Evolutionary conservation across 2,329 filamentous ascomycete species (phyloP).

Genomic region (Tolypocladium pustulatum): DNA sequence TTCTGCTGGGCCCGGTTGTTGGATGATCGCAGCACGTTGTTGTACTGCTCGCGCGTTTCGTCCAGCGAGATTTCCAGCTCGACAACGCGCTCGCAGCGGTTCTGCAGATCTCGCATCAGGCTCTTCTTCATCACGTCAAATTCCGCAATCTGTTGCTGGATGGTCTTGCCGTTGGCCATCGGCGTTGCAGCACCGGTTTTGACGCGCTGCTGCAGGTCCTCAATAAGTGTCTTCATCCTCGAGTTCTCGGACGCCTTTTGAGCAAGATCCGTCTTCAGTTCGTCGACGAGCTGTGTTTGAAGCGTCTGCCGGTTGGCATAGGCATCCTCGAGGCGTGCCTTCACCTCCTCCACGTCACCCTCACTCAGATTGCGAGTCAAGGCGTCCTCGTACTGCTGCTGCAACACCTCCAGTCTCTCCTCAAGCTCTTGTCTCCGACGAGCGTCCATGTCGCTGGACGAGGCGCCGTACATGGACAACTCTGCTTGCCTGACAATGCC

Average conservation of each 20-base stretch:
- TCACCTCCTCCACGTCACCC: conserved; percentile 74
- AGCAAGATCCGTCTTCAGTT: conserved; percentile 64
- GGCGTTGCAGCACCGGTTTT: conserved; percentile 50
- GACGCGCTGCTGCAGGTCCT: conserved; percentile 65
- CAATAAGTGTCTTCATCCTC: conserved; percentile 69
- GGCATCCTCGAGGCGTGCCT: conserved; percentile 64
- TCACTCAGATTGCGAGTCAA: conserved; percentile 70
- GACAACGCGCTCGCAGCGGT: conserved; percentile 94
- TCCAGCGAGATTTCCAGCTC: conserved; percentile 97
- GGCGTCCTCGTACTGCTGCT: conserved; percentile 76
- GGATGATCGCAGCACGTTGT: conserved; percentile 90
- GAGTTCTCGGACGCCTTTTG: conserved; percentile 74
- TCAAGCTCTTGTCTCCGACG: conserved; percentile 69
- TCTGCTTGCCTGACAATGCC: conserved; percentile 89
- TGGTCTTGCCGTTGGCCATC: conserved; percentile 75
- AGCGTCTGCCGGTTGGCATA: conserved; percentile 66
- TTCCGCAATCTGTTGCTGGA: conserved; percentile 95
- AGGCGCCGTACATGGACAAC: conserved; percentile 63
- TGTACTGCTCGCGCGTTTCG: conserved; percentile 97
- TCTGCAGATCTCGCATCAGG: conserved; percentile 95
- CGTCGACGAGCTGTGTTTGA: conserved; percentile 62
- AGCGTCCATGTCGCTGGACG: conserved; percentile 53
- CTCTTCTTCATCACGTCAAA: conserved; percentile 99
- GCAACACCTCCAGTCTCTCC: conserved; percentile 59
- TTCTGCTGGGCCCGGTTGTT: conserved; percentile 99